Evolutionary conservation across 2,329 filamentous ascomycete species (phyloP).

Genomic region (Phaeophleospora eucalypticola): DNA sequence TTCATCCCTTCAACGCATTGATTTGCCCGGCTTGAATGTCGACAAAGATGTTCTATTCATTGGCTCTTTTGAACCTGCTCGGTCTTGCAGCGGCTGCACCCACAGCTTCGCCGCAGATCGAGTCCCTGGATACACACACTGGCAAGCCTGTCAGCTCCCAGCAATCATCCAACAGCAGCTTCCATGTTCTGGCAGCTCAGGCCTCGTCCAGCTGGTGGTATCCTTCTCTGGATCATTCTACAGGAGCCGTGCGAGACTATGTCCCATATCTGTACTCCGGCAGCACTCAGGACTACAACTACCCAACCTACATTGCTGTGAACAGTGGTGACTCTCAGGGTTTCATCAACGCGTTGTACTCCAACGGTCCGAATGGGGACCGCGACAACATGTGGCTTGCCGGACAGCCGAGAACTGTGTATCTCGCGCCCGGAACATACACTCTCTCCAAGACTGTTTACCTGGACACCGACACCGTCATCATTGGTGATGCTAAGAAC

Average conservation of each 20-base stretch:
- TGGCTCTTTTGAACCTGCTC: not conserved
- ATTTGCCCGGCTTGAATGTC: not conserved
- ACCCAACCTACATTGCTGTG: constrained; percentile 7
- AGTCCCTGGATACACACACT: not conserved
- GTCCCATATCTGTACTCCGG: constrained; percentile 6
- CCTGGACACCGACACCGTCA: constrained; percentile 85
- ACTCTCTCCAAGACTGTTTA: constrained; percentile 70
- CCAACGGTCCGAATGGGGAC: constrained; percentile 12
- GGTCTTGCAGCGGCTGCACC: not conserved
- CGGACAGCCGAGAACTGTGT: constrained; percentile 52
- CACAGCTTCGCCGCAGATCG: not conserved
- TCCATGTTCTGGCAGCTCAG: not conserved
- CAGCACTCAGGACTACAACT: constrained; percentile 6
- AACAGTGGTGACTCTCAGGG: constrained; percentile 3
- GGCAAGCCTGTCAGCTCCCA: no score
- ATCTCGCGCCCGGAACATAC: constrained; percentile 22
- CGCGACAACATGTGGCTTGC: constrained; percentile 12
- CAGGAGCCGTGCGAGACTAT: constrained; percentile 11
- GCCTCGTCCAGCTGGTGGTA: constrained; percentile 12
- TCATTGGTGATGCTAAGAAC: constrained; percentile 71
- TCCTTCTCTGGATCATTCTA: constrained; percentile 12
- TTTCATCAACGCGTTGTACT: constrained; percentile 6
- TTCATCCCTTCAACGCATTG: not conserved
- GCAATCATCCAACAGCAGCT: not conserved
- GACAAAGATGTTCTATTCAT: not conserved